Evolutionary conservation across 768 basidiomycete genomes (phyloP).

Genomic region (Dioszegia hungarica): DNA sequence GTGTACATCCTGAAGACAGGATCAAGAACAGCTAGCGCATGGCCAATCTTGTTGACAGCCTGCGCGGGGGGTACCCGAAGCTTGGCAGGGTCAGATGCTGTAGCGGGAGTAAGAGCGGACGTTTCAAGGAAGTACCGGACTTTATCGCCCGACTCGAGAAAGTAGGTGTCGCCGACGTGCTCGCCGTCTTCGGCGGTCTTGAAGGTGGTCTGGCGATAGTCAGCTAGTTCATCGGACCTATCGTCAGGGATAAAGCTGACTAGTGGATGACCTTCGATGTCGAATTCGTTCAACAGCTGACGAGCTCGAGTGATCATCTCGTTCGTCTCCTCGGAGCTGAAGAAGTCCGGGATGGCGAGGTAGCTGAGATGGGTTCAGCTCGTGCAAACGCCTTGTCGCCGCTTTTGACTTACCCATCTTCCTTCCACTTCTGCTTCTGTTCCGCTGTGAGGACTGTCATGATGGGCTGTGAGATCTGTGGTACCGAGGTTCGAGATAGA

Average conservation of each 20-base stretch:
- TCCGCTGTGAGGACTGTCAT: slow-evolving; percentile 11
- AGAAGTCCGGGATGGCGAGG: slow-evolving; percentile 69
- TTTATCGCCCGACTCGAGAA: slow-evolving; percentile 84
- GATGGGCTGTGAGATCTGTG: background rate
- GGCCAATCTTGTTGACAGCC: slow-evolving; percentile 80
- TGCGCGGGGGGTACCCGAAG: slow-evolving; percentile 58
- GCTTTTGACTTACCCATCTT: slow-evolving; percentile 31
- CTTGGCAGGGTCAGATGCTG: slow-evolving; percentile 56
- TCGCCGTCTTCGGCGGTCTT: slow-evolving; percentile 58
- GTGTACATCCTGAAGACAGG: slow-evolving; percentile 73
- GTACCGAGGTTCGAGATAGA: no score
- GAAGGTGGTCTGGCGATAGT: slow-evolving; percentile 66
- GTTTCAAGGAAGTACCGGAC: slow-evolving; percentile 92
- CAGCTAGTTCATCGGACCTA: background rate
- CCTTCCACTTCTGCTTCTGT: slow-evolving; percentile 23
- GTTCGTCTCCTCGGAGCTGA: slow-evolving; percentile 57
- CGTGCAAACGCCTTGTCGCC: background rate
- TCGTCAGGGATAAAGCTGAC: slow-evolving; percentile 51
- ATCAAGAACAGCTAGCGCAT: slow-evolving; percentile 77
- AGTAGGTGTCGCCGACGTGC: slow-evolving; percentile 76
- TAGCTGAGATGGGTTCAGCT: slow-evolving; percentile 57
- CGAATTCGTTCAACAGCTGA: slow-evolving; percentile 72
- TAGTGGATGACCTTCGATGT: slow-evolving; percentile 70
- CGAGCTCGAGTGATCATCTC: slow-evolving; percentile 67
- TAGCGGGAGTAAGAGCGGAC: slow-evolving; percentile 63